Conservation (phyloP, 208 protist species). For the Chromosphaera perkinsii region DNA sequence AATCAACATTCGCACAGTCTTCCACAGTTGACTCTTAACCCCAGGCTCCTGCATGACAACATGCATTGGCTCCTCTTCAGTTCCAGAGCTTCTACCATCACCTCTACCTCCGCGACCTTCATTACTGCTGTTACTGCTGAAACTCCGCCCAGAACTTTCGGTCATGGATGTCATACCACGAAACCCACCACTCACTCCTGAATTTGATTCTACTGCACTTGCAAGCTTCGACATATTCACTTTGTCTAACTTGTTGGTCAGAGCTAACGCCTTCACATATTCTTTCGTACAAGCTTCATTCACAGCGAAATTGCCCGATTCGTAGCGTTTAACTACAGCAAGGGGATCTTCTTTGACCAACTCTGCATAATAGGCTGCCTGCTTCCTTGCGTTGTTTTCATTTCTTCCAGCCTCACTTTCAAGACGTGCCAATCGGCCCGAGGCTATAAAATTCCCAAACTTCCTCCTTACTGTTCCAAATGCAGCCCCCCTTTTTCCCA, state of each 20-base stretch:
- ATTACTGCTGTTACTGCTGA: not conserved
- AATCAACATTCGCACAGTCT: not conserved
- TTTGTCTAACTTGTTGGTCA: not conserved
- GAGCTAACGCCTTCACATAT: slow-evolving; percentile 16
- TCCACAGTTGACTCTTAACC: not conserved
- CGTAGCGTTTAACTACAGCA: not conserved
- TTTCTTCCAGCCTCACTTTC: not conserved
- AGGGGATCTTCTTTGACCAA: not conserved
- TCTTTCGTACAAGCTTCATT: slow-evolving; percentile 4
- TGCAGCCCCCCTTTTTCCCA: not conserved
- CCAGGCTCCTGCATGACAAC: not conserved
- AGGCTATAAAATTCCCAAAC: no score
- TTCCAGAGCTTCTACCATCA: not conserved
- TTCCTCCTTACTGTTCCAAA: no score
- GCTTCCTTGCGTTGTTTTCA: not conserved
- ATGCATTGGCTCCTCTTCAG: not conserved
- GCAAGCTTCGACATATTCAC: not conserved
- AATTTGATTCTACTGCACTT: not conserved
- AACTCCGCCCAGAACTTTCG: not conserved
- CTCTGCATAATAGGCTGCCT: not conserved
- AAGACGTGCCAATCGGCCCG: not conserved
- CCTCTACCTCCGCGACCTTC: not conserved
- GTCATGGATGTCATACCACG: not conserved
- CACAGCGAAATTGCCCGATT: not conserved
- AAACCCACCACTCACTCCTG: not conserved